A percentile compares a stretch with the other conserved stretches of the same genome.
Evolutionary conservation across 495 filamentous ascomycete species (phyloP).

Genomic region (Durotheca rogersii): DNA sequence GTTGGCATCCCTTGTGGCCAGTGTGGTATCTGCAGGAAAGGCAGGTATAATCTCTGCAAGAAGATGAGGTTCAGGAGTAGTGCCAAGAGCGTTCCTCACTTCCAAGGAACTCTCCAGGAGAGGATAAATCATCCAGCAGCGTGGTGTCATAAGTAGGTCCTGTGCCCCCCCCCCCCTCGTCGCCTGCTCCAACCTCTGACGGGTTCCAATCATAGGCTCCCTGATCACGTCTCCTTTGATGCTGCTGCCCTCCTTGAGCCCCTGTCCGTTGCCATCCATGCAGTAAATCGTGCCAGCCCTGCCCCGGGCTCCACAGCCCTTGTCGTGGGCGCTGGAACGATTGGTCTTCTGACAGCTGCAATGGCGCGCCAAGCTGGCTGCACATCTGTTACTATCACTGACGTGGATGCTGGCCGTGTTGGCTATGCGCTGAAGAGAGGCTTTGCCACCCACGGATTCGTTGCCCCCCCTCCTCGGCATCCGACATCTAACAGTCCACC

Average conservation of each 20-base stretch:
- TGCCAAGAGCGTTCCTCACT: conserved; percentile 80
- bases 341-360: conserved; percentile 76
- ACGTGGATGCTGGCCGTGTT: conserved; percentile 77
- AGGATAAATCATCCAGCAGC: conserved; percentile 81
- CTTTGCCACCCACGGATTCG: conserved; percentile 68
- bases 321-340: conserved; percentile 82
- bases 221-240: conserved; percentile 67
- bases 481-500: conserved; percentile 44
- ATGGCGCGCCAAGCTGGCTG: conserved; percentile 69
- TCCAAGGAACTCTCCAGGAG: conserved; percentile 88
- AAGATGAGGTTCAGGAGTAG: conserved; percentile 79
- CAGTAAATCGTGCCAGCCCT: conserved; percentile 61
- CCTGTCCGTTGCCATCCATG: conserved; percentile 82
- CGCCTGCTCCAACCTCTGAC: conserved; percentile 13
- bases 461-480: conserved; percentile 53
- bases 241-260: conserved; percentile 84
- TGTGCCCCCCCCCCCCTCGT: not conserved
- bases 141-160: conserved; percentile 68
- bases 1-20: conserved; percentile 78
- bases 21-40: conserved; percentile 71
- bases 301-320: conserved; percentile 62
- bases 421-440: conserved; percentile 69
- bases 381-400: conserved; percentile 69
- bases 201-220: conserved; percentile 56
- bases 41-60: conserved; percentile 87